A percentile compares a stretch with the other conserved stretches of the same genome.
phyloP scores from a whole-genome alignment of 176 grass and related monocot species.

The Triticum monococcum region DNA sequence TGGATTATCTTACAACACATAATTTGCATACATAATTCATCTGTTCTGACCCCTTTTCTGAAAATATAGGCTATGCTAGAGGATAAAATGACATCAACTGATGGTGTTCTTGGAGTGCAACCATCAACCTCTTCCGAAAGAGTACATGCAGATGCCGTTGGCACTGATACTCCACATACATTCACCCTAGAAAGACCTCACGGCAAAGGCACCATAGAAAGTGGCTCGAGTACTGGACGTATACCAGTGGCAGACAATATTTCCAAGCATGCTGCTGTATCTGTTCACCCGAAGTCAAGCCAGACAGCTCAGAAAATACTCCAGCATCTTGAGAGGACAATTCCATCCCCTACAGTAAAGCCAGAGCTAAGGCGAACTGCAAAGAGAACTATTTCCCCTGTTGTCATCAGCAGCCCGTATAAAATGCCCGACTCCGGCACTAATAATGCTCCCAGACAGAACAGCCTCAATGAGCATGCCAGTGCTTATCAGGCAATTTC shows the following conservation, averaged over 20 bases:
- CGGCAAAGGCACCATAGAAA: constrained; percentile 37
- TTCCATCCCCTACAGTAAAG: constrained; percentile 52
- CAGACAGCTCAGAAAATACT: constrained; percentile 69
- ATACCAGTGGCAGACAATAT: constrained; percentile 29
- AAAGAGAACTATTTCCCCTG: constrained; percentile 26
- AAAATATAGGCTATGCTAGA: constrained; percentile 32
- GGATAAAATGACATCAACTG: constrained; percentile 22
- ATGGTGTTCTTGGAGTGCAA: constrained; percentile 14
- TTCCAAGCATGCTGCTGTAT: constrained; percentile 24
- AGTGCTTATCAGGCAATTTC: constrained; percentile 25
- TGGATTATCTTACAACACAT: background rate
- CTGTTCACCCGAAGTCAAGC: constrained; percentile 67
- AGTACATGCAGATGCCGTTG: constrained; percentile 7
- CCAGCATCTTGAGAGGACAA: constrained; percentile 62
- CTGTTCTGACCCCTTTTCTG: constrained; percentile 17
- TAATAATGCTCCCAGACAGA: constrained; percentile 17
- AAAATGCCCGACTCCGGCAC: constrained; percentile 28
- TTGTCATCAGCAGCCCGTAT: constrained; percentile 19
- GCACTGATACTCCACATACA: constrained; percentile 12
- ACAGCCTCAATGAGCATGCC: background rate
- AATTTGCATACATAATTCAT: background rate
- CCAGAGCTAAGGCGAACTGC: constrained; percentile 34
- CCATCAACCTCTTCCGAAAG: constrained; percentile 27
- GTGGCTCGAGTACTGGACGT: constrained; percentile 1
- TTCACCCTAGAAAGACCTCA: constrained; percentile 10